phyloP scores from a whole-genome alignment of 2,329 filamentous ascomycete species.

The Penicillium sp. region DNA sequence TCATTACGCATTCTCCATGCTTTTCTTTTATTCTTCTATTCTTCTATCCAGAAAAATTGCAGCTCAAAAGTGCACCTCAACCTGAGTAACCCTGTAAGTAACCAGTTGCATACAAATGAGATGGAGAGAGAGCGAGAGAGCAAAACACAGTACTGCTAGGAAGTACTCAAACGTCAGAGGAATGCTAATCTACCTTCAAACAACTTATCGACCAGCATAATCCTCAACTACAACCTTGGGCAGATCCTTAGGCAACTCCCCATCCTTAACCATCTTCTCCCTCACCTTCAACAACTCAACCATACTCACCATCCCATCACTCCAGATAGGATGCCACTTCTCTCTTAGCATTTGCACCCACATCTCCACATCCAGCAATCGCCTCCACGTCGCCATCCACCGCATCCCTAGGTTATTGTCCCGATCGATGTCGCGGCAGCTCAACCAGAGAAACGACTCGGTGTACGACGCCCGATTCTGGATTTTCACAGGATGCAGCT shows the following conservation, averaged over 20 bases:
- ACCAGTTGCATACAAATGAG: neutral
- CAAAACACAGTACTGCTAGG: neutral
- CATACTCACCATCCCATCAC: neutral
- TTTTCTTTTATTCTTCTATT: too few relatives aligned
- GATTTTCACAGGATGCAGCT: neutral
- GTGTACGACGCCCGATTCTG: neutral
- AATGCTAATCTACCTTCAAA: too few relatives aligned
- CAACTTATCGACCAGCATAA: neutral
- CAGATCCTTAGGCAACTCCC: neutral
- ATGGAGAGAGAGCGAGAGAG: neutral
- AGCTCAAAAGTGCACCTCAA: neutral
- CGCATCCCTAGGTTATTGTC: neutral
- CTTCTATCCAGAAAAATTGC: neutral
- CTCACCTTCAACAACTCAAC: too few relatives aligned
- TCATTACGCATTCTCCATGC: too few relatives aligned
- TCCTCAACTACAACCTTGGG: neutral
- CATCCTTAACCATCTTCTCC: neutral
- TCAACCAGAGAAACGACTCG: neutral
- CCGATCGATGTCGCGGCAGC: neutral
- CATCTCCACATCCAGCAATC: neutral
- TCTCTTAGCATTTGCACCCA: neutral
- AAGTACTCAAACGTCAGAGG: too few relatives aligned
- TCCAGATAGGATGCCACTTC: neutral
- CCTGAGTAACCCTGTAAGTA: neutral
- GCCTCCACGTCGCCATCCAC: neutral